These are phyloP conservation scores for Rhododendron ferrugineum DNA, from an alignment of 148 eudicot species.

Conservation along the genomic window DNA sequence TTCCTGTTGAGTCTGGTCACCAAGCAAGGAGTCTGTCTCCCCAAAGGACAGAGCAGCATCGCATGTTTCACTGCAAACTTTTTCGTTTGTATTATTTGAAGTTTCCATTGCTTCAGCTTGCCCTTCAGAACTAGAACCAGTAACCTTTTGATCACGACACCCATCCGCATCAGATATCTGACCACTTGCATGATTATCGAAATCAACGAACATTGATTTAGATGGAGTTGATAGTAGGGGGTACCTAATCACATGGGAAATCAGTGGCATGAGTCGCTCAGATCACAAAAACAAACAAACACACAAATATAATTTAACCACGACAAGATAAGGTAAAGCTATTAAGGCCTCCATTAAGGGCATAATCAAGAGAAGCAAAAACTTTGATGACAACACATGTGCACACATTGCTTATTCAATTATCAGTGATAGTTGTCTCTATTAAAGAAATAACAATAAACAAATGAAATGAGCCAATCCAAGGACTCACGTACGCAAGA, in stretches of 20 bases:
- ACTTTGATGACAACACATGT: neutral
- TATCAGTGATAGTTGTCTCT: neutral
- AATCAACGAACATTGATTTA: constrained; percentile 10
- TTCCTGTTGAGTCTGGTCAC: constrained; percentile 7
- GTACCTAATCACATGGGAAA: constrained; percentile 13
- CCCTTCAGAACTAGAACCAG: constrained; percentile 18
- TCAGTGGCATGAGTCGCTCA: neutral
- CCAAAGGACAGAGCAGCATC: constrained; percentile 4
- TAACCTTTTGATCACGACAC: neutral
- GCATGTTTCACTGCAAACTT: constrained; percentile 3
- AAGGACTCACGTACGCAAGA: neutral
- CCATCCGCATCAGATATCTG: constrained; percentile 20
- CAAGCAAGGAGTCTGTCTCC: constrained; percentile 14
- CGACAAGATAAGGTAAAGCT: neutral
- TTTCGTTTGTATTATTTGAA: constrained; percentile 14
- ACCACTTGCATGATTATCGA: constrained; percentile 13
- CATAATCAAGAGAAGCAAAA: neutral
- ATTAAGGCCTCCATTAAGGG: neutral
- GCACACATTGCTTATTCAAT: neutral
- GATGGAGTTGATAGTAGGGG: constrained; percentile 7
- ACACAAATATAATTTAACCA: neutral
- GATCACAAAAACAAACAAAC: neutral
- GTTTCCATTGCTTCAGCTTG: constrained; percentile 13
- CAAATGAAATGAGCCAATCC: neutral
- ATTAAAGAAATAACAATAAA: neutral